Evolutionary conservation across 495 filamentous ascomycete genomes (phyloP).

Genomic region (Neurospora hispaniola): DNA sequence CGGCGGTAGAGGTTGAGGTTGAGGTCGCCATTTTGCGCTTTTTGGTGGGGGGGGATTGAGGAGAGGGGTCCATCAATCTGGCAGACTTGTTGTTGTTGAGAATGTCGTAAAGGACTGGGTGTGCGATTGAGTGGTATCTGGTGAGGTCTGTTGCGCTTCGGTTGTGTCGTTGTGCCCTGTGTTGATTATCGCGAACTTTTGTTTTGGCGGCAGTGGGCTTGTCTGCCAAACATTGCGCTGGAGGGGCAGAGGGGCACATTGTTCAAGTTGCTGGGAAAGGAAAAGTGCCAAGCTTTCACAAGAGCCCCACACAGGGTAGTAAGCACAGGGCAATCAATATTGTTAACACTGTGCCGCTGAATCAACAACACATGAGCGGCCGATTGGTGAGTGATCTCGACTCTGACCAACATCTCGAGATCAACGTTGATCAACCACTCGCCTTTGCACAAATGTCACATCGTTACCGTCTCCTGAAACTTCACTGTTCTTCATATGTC

Average conservation of each 20-base stretch:
- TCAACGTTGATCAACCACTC: neutral
- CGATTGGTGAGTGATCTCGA: neutral
- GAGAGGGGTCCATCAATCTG: neutral
- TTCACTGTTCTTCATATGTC: too few species aligned
- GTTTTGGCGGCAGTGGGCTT: neutral
- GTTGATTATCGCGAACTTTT: neutral
- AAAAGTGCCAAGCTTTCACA: neutral
- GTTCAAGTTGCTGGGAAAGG: neutral
- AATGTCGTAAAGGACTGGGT: neutral
- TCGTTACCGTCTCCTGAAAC: too few species aligned
- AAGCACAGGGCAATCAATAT: neutral
- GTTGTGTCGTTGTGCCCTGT: neutral
- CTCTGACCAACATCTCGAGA: neutral
- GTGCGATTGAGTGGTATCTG: neutral
- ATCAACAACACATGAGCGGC: neutral
- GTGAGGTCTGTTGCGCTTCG: neutral
- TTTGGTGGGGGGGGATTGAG: neutral
- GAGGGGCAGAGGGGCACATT: neutral
- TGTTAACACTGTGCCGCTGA: neutral
- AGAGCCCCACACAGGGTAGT: neutral
- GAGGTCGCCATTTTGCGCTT: constrained; percentile 6
- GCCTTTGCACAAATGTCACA: neutral
- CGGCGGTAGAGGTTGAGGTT: neutral
- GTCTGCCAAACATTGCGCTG: neutral
- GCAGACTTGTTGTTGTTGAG: neutral